Conservation (phyloP, 164 flowering plant genomes). For the Stephania yunnanensis region DNA sequence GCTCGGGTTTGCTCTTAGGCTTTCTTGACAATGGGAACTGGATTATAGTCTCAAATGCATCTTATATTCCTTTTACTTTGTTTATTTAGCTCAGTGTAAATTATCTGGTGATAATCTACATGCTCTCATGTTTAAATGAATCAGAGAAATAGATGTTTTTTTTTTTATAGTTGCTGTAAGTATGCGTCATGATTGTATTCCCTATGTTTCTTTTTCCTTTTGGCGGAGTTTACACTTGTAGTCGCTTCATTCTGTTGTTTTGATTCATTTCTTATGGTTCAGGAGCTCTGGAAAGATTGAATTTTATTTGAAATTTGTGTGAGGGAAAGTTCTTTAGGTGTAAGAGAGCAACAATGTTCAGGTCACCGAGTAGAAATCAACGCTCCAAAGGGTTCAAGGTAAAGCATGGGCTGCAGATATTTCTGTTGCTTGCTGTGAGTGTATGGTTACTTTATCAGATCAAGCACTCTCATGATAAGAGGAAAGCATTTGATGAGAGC, state of each 20-base stretch:
- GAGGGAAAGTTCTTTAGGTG: neutral
- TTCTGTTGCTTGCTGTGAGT: constrained; percentile 56
- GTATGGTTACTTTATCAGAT: constrained; percentile 86
- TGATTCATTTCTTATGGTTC: constrained; percentile 4
- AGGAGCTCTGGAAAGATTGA: neutral
- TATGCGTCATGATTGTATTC: neutral
- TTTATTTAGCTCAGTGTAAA: too few relatives aligned
- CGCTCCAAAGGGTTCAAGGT: constrained; percentile 77
- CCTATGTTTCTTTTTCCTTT: neutral
- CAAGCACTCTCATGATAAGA: constrained; percentile 68
- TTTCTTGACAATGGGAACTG: too few relatives aligned
- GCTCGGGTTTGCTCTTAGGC: too few relatives aligned
- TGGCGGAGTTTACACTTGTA: neutral
- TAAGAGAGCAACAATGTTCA: constrained; percentile 36
- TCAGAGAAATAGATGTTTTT: too few relatives aligned
- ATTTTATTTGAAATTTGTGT: neutral
- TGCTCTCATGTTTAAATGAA: too few relatives aligned
- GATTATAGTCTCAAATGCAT: too few relatives aligned
- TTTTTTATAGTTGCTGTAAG: neutral
- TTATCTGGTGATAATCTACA: too few relatives aligned
- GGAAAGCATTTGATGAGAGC: constrained; percentile 31
- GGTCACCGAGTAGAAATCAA: constrained; percentile 61
- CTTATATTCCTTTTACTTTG: too few relatives aligned
- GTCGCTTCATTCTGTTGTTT: constrained; percentile 1
- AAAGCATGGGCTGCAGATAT: constrained; percentile 73